A percentile compares a stretch with the other conserved stretches of the same genome.
Evolutionary conservation across 2,329 filamentous ascomycete species (phyloP).

Genomic region (Apiospora hydei): DNA sequence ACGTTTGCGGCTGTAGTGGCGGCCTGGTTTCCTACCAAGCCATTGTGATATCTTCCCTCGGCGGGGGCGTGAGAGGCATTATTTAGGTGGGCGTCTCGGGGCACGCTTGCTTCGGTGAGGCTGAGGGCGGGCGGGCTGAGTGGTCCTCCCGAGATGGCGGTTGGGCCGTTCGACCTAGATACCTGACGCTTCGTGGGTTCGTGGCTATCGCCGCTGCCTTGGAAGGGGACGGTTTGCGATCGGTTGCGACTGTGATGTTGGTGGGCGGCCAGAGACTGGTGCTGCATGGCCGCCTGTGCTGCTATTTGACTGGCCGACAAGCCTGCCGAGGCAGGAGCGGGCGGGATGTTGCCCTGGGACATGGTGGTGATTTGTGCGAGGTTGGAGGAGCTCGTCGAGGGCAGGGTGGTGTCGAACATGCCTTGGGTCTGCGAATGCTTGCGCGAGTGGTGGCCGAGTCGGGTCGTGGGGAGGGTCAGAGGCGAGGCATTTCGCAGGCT

Average conservation of each 20-base stretch:
- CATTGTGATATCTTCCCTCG: conserved; percentile 63
- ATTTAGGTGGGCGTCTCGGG: conserved; percentile 62
- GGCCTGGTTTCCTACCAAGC: conserved; percentile 66
- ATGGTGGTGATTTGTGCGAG: conserved; percentile 56
- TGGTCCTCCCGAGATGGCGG: conserved; percentile 48
- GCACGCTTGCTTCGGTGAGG: conserved; percentile 69
- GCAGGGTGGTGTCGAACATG: conserved; percentile 77
- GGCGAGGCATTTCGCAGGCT: conserved; percentile 51
- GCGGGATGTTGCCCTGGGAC: conserved; percentile 40
- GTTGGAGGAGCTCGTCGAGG: conserved; percentile 66
- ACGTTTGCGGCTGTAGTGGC: conserved; percentile 77
- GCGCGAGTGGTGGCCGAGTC: conserved; percentile 46
- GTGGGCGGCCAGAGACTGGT: conserved; percentile 40
- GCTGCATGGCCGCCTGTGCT: conserved; percentile 77
- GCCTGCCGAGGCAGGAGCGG: conserved; percentile 47
- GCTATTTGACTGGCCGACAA: conserved; percentile 79
- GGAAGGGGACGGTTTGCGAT: conserved; percentile 75
- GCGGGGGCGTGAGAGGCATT: conserved; percentile 26
- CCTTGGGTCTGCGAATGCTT: conserved; percentile 78
- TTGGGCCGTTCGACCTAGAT: conserved; percentile 1
- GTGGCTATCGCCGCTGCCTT: conserved; percentile 48
- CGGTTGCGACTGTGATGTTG: conserved; percentile 65
- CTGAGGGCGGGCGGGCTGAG: conserved; percentile 69
- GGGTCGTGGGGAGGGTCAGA: conserved; percentile 48
- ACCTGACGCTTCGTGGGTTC: conserved; percentile 47